Evolutionary conservation across 73 alveolate species (phyloP), one percentile per base, ranked within the genome.

Genomic region (Paramecium pentaurelia): DNA sequence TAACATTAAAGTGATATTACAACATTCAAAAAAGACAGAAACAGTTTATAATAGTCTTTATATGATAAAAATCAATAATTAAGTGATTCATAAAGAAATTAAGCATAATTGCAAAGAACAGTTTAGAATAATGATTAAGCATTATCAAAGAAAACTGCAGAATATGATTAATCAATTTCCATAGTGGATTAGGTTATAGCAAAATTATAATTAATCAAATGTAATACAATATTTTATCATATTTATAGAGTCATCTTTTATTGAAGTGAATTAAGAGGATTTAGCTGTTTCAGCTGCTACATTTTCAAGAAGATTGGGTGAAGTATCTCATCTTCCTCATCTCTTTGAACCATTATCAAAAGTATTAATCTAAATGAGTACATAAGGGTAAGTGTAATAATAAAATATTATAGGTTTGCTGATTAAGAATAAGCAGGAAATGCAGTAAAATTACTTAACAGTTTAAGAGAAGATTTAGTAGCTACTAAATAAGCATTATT

Each of bases 341-440:
- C 60, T 73, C 22, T 73, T 73, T 73, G 87, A 73, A 40, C 87
- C 87, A 8, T 73, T 73, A 14, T 20, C 87, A 12, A 37, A 73
- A 37, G 87, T 73, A 36, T 38, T 73, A n/a, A 16, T 38, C 7
- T 34, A 73, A 73, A 73, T 73, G 87, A 9, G 87, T 38, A 36
- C 60, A 37, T 30, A 32, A 37, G 87, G 87, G 87, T 73, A 73
- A 73, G 32, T 10, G 22, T 37, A 73, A 16, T 30, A n/a, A 54
- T 18, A 16, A 5, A 18, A 38, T n/a, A 5, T 36, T 6, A 4
- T 37, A 73, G 87, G 5, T 73, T 73, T 73, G 87, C 87, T 73
- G 87, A 73, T 73, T 73, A 73, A 36, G 87, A 73, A 73, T 34
- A 34, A 73, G 87, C 60, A 30, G 60, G 58, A n/a, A 73, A 73